Base-by-base conservation (phyloP, 305 asterid species). In the Coffea humblotiana region DNA sequence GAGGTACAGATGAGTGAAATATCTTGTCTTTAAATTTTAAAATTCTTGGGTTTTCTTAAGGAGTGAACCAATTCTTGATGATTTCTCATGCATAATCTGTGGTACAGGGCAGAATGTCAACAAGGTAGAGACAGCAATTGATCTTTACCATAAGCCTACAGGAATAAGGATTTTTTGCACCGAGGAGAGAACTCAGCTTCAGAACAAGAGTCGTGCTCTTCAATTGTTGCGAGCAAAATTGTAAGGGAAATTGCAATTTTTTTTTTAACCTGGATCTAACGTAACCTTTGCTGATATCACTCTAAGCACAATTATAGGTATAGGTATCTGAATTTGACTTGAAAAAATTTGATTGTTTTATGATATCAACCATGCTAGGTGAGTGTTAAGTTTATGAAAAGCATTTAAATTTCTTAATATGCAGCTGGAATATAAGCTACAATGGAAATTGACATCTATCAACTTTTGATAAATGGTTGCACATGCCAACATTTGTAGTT, bases 41-140 rank as follows among this genome's bases (percentile, higher is more conserved):
- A 18, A 47, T 37, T 61, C 60, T 67, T 40, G 18, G 40, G 15
- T 8, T 23, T 75, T 60, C 15, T 60, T 19, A 45, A n/a, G 27
- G 56, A 43, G 43, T 18, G 78, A 61, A 61, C 27, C n/a, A 61
- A 23, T 21, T 76, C 45, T 13, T 76, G 51, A 61, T 65, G 9
- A 64, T 56, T 8, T 71, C 47, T 61, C 74, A 69, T 69, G 66
- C 29, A 75, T 27, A 35, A 56, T 25, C 56, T 83, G 80, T 77
- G 78, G 48, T 89, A 88, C 95, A 95, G 98, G 99, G 83, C 99
- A 95, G 89, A 95, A 95, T 90, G 99, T 95, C 71, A 95, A 95
- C 89, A 95, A 95, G 93, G 99, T 95, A 90, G 99, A 95, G 91
- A 95, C 98, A 21, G 99, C 98, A 81, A 89, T 92, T 84, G 99